These are phyloP conservation scores for Plantago elongata DNA, from an alignment of 257 asterid genomes.

Conservation along the genomic window DNA sequence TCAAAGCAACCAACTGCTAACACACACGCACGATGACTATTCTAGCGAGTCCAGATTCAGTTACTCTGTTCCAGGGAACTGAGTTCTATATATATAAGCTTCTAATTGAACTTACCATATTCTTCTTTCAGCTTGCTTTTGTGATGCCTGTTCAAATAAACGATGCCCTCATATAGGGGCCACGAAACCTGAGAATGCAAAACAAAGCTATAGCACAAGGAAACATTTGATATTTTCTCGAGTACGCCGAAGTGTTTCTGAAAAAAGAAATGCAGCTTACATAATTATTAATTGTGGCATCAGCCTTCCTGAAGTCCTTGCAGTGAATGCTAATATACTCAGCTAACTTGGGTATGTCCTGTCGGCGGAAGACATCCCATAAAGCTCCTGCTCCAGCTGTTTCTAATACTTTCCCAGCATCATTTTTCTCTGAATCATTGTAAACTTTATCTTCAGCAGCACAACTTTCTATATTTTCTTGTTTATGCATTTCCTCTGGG, in stretches of 20 bases:
- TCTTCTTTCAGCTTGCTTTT: slow-evolving; percentile 76
- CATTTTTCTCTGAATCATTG: slow-evolving; percentile 30
- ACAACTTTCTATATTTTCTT: slow-evolving; percentile 34
- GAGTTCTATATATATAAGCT: background rate
- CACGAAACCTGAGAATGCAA: slow-evolving; percentile 50
- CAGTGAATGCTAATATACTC: slow-evolving; percentile 57
- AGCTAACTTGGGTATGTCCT: slow-evolving; percentile 69
- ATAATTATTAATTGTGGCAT: slow-evolving; percentile 25
- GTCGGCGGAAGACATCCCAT: slow-evolving; percentile 86
- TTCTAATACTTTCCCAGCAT: slow-evolving; percentile 25
- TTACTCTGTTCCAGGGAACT: slow-evolving; percentile 5
- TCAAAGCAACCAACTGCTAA: too few species aligned
- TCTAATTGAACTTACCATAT: slow-evolving; percentile 54
- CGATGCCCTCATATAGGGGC: slow-evolving; percentile 57
- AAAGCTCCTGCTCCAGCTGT: slow-evolving; percentile 60
- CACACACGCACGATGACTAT: background rate
- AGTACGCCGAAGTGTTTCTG: slow-evolving; percentile 2
- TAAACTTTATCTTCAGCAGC: slow-evolving; percentile 27
- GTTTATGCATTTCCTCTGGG: slow-evolving; percentile 31
- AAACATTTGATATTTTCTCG: slow-evolving; percentile 19
- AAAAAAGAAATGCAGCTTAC: slow-evolving; percentile 37
- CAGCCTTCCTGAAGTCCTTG: slow-evolving; percentile 42
- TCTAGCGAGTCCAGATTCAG: slow-evolving; percentile 6
- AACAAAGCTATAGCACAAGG: slow-evolving; percentile 24
- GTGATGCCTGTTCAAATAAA: slow-evolving; percentile 67